A percentile compares a stretch with the other conserved stretches of the same genome.
phyloP scores from a whole-genome alignment of 371 early-diverging fungal species.

The Apophysomyces sp. region DNA sequence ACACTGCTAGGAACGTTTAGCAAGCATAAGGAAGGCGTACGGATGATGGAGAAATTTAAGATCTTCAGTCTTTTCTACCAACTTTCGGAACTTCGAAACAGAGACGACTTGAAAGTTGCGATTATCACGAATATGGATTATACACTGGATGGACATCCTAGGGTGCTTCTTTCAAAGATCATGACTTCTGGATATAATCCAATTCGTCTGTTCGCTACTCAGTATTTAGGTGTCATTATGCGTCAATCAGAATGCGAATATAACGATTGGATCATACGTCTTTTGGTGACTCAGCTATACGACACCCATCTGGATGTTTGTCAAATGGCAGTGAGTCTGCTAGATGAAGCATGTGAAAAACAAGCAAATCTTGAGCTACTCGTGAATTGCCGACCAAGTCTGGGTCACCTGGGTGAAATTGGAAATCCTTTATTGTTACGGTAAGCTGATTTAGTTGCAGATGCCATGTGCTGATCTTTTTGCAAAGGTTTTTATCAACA shows the following conservation, averaged over 20 bases:
- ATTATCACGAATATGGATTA: conserved; percentile 80
- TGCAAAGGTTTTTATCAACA: conserved; percentile 63
- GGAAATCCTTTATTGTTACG: conserved; percentile 70
- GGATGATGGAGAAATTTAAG: conserved; percentile 71
- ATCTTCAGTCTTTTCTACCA: conserved; percentile 82
- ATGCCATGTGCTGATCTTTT: background rate
- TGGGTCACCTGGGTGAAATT: conserved; percentile 74
- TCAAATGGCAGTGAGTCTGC: conserved; percentile 67
- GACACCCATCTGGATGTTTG: conserved; percentile 78
- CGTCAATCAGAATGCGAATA: conserved; percentile 60
- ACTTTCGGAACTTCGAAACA: conserved; percentile 75
- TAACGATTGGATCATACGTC: conserved; percentile 75
- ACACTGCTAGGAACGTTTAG: conserved; percentile 70
- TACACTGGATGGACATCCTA: conserved; percentile 80
- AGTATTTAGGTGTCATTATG: conserved; percentile 66
- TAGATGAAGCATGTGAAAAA: conserved; percentile 75
- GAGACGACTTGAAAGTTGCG: conserved; percentile 80
- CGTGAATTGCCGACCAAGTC: conserved; percentile 67
- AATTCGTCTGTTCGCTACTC: conserved; percentile 78
- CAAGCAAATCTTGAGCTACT: conserved; percentile 65
- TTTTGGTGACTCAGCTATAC: conserved; percentile 80
- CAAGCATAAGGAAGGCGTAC: conserved; percentile 66
- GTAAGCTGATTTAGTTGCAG: conserved; percentile 13
- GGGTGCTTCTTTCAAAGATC: conserved; percentile 78
- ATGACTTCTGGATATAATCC: conserved; percentile 83